Evolutionary conservation across 2,329 filamentous ascomycete species (phyloP).

Genomic region (Diplocarpon rosae): DNA sequence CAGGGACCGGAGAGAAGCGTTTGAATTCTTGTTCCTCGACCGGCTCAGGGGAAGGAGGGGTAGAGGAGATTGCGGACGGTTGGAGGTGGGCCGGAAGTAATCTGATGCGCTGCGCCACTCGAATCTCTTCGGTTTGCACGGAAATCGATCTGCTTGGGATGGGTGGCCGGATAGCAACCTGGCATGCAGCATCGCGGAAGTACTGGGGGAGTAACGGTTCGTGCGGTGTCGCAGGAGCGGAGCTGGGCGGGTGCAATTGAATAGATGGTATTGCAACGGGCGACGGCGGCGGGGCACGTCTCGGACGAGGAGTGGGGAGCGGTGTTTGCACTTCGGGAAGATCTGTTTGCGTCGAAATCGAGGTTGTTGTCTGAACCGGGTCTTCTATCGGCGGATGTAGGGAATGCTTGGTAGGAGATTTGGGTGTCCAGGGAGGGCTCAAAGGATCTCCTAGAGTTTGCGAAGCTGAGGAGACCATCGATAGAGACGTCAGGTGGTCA

Average conservation of each 20-base stretch:
- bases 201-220: slow-evolving; percentile 68
- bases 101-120: slow-evolving; percentile 66
- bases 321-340: slow-evolving; percentile 5
- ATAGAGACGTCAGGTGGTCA: slow-evolving; percentile 32
- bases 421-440: slow-evolving; percentile 56
- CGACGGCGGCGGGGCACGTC: slow-evolving; percentile 26
- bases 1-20: slow-evolving; percentile 41
- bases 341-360: slow-evolving; percentile 53
- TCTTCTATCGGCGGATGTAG: slow-evolving; percentile 29
- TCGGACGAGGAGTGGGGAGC: slow-evolving; percentile 16
- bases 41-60: slow-evolving; percentile 42
- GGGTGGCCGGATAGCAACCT: slow-evolving; percentile 50
- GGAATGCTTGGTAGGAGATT: slow-evolving; percentile 36
- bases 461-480: slow-evolving; percentile 55
- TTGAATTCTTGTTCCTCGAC: slow-evolving; percentile 24
- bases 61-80: slow-evolving; percentile 61
- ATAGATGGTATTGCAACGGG: slow-evolving; percentile 64
- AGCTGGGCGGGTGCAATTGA: slow-evolving; percentile 79
- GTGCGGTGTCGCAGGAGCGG: slow-evolving; percentile 68
- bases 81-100: slow-evolving; percentile 68
- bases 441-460: slow-evolving; percentile 52
- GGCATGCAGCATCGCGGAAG: slow-evolving; percentile 71
- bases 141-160: slow-evolving; percentile 35
- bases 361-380: slow-evolving; percentile 35
- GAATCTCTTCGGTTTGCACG: slow-evolving; percentile 82